Evolutionary conservation across 2,329 filamentous ascomycete species (phyloP), one percentile per base, ranked within the genome.

Genomic region (Ascochyta lentis): DNA sequence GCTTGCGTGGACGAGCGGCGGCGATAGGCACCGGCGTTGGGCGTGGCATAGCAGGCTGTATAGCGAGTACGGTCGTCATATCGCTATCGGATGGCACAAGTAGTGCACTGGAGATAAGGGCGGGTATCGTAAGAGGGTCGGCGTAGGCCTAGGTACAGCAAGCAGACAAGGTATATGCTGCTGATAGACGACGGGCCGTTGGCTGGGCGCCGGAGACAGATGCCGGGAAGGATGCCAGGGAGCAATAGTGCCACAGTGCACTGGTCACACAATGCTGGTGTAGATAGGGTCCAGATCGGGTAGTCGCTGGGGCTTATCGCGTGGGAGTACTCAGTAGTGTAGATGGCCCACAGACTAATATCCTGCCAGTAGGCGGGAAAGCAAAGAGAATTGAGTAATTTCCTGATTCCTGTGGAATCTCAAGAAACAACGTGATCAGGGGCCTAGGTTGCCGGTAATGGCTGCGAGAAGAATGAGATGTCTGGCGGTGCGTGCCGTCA

Each of bases 11-110:
- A 44, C 73, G 73, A 73, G 79, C 79, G 59, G 78, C 75, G 60
- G 77, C 77, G 54, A 80, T 77, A 61, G 78, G 74, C 55, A 80
- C 72, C 49, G 79, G 76, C 55, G 73, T 74, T 49, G 79, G 75
- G 67, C 79, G 78, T 66, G 71, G 66, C 67, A 71, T 70, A 69
- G 79, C 71, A 58, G 78, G 77, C 63, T 79, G 79, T 65, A 80
- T 77, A 63, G 79, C 76, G 65, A 81, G 77, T 61, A 76, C 78
- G 55, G 79, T 77, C 65, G 79, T 78, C 79, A 81, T 80, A 68
- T 72, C 64, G 70, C 61, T 68, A 59, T 61, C 56, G 47, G 60
- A 59, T 54, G 60, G 58, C 55, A 60, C 49, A 64, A 56, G 52
- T 50, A 59, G 53, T 60, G 63, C 56, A 59, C 53, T 58, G 46